Evolutionary conservation across 2,329 filamentous ascomycete genomes (phyloP), one percentile per base, ranked within the genome.

Genomic region (Pseudopyricularia javanii): DNA sequence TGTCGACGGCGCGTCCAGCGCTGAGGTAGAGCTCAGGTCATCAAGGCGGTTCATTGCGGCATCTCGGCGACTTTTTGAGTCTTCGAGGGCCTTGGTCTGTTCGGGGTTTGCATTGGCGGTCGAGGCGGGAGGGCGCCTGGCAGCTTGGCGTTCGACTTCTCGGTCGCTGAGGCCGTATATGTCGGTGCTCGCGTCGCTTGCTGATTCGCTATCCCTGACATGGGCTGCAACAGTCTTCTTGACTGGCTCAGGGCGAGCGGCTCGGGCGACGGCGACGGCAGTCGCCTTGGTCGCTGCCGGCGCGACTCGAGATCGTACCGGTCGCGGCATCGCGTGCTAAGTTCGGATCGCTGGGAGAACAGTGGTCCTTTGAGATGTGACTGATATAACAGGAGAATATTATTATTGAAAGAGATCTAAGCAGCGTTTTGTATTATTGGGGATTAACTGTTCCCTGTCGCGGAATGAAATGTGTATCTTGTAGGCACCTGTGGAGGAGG

Each of bases 21-120:
- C 35, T 7, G 63, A 59, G 17, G 62, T 59, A 12, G 62, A 61
- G 7, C 61, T 62, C n/a, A 66, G 57, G 17, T 65, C 61, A 54
- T 69, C 66, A 52, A 72, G 63, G 9, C 62, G 59, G 26, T 65
- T 61, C 45, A 72, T 61, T 6, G 70, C 69, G 3, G 63, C 62
- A 56, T 73, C 68, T 47, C 66, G 65, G 47, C 61, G 62, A 35
- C 53, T 57, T n/a, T 51, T 61, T 20, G 60, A 54, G 14, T 59
- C 54, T 14, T 62, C 59, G 51, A 64, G 51, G 17, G 58, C 60
- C 47, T 43, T 56, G 20, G 55, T 35, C 45, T 61, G 58, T 4
- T 59, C 58, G 33, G 58, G 53, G 40, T 56, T 45, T 7, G 30
- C 40, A 8, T 12, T 32, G 20, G 37, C 53, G 35, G 54, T 26